phyloP scores from a whole-genome alignment of 164 flowering plant species.

The Aristolochia fimbriata region DNA sequence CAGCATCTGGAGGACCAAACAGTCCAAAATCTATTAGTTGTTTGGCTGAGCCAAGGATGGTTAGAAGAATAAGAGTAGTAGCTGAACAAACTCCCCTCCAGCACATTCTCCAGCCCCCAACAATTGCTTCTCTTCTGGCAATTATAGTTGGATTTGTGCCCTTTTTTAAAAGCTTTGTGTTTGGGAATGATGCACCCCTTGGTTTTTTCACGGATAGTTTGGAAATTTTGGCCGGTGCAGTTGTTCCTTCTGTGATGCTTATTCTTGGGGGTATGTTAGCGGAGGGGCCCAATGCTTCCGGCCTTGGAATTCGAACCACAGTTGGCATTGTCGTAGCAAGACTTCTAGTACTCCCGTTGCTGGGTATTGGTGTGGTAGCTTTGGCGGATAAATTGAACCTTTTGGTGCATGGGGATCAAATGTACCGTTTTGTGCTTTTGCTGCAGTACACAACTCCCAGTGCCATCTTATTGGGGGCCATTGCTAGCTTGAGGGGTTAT shows the following conservation, averaged over 20 bases:
- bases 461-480: slow-evolving; percentile 84
- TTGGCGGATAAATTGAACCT: slow-evolving; percentile 47
- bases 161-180: slow-evolving; percentile 41
- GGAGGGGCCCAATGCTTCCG: slow-evolving; percentile 56
- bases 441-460: slow-evolving; percentile 84
- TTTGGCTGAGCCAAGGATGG: slow-evolving; percentile 68
- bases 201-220: slow-evolving; percentile 58
- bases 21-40: slow-evolving; percentile 54
- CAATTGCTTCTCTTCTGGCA: slow-evolving; percentile 73
- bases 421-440: slow-evolving; percentile 68
- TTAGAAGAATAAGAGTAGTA: slow-evolving; percentile 62
- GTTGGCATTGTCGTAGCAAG: slow-evolving; percentile 50
- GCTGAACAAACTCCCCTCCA: slow-evolving; percentile 74
- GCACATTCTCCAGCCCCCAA: slow-evolving; percentile 87
- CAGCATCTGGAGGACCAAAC: slow-evolving; percentile 5
- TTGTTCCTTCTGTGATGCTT: slow-evolving; percentile 62
- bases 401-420: slow-evolving; percentile 39
- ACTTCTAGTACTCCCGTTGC: slow-evolving; percentile 70
- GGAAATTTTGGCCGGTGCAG: slow-evolving; percentile 49
- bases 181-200: slow-evolving; percentile 71
- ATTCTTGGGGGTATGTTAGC: slow-evolving; percentile 74
- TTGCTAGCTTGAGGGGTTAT: slow-evolving; percentile 88
- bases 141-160: slow-evolving; percentile 65
- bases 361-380: slow-evolving; percentile 59
- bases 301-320: slow-evolving; percentile 50